These are phyloP conservation scores for Stagonosporopsis rhizophila DNA, from an alignment of 2,329 filamentous ascomycete genomes.

Conservation along the genomic window DNA sequence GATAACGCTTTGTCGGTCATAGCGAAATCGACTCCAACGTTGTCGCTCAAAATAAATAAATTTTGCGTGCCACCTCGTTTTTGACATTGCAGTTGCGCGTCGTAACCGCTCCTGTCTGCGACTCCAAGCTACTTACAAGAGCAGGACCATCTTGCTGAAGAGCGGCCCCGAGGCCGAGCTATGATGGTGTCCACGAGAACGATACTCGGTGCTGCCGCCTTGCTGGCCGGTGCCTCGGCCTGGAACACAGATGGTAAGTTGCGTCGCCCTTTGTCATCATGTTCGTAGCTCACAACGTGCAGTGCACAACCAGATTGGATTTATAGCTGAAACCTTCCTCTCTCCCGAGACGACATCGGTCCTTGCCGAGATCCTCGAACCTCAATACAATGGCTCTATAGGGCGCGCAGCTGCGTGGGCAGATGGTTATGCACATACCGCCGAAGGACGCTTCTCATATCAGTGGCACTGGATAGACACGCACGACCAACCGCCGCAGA, in stretches of 20 bases:
- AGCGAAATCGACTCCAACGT: not conserved
- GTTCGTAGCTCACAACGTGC: constrained; percentile 12
- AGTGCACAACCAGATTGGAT: constrained; percentile 53
- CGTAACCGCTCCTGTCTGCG: not conserved
- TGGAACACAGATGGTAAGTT: constrained; percentile 46
- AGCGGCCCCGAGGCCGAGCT: not conserved
- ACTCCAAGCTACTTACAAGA: not conserved
- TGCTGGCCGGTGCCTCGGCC: constrained; percentile 26
- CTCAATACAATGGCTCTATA: constrained; percentile 50
- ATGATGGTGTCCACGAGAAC: not conserved
- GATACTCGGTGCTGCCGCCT: constrained; percentile 10
- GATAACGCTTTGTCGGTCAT: not conserved
- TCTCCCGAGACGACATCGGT: constrained; percentile 40
- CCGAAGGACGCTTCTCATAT: constrained; percentile 51
- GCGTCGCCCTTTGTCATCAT: not conserved
- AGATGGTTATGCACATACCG: constrained; percentile 49
- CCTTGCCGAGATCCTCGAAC: constrained; percentile 48
- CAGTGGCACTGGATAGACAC: constrained; percentile 54
- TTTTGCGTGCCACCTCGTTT: not conserved
- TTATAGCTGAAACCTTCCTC: constrained; percentile 50
- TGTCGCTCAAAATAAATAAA: not conserved
- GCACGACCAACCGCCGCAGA: constrained; percentile 42
- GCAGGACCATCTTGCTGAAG: not conserved
- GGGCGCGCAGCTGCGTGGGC: constrained; percentile 52
- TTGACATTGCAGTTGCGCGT: not conserved